Conservation (phyloP, 495 filamentous ascomycete species). For the Choiromyces venosus region DNA sequence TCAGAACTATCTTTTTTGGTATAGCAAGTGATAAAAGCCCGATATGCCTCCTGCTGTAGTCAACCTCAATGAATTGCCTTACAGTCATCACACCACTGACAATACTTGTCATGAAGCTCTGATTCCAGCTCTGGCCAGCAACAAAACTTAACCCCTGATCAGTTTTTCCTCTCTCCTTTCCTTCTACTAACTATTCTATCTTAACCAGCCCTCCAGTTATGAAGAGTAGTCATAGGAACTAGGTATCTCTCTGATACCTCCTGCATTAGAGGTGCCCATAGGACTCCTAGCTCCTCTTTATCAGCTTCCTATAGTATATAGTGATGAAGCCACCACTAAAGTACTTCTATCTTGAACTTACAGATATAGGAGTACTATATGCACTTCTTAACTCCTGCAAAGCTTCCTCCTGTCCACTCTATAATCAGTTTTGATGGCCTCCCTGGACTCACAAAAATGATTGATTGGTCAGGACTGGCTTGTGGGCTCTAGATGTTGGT, state of each 20-base stretch:
- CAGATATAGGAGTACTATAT: not conserved
- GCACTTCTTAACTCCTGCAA: too few relatives aligned
- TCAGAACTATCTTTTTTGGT: not conserved
- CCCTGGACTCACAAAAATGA: too few relatives aligned
- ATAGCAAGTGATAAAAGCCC: not conserved
- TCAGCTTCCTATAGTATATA: not conserved
- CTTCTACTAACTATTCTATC: not conserved
- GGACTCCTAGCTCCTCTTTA: not conserved
- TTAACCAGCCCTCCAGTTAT: not conserved
- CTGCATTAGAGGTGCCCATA: not conserved
- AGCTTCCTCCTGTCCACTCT: too few relatives aligned
- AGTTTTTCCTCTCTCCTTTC: not conserved
- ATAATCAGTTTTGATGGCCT: too few relatives aligned
- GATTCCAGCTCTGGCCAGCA: not conserved
- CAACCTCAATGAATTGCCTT: not conserved
- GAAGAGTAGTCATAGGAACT: not conserved
- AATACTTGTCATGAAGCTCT: not conserved
- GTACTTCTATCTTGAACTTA: not conserved
- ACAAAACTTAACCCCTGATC: not conserved
- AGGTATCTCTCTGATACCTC: not conserved
- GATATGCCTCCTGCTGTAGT: not conserved
- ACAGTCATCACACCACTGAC: conserved; percentile 4
- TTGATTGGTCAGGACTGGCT: too few relatives aligned
- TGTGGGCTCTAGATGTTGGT: too few relatives aligned
- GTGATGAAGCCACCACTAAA: not conserved